Base-by-base conservation (phyloP, 176 grass and related monocot species). In the Musa itinerans region DNA sequence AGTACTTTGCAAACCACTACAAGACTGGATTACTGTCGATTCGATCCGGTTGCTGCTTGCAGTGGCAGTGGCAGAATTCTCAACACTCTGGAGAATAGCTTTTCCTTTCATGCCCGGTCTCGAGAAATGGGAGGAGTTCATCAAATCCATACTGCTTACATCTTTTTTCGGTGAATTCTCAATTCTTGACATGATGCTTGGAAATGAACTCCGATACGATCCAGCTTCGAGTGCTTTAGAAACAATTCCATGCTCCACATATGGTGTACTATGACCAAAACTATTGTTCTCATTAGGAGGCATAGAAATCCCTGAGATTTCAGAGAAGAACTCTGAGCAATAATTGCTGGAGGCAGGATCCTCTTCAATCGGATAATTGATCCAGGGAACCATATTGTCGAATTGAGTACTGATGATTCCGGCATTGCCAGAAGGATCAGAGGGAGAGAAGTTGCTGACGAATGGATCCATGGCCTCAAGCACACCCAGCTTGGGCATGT, bases 81-180 rank as follows among this genome's bases (percentile, higher is more conserved):
- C 69, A 51, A 71, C 58, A 17, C 22, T 79, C 10, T 79, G 69
- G 24, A 83, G 68, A 71, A 22, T 82, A n/a, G 68, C 70, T 53
- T 83, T 79, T 2, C 52, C 69, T 14, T 79, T 58, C 17, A 43
- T 17, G 21, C 66, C 17, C 5, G 79, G 76, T 71, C 70, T 87
- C 50, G 80, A 74, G 23, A 87, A 83, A 80, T 83, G 80, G 13
- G 85, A 79, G 63, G 83, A 87, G 68, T 87, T 87, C 68, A 79
- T 54, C 20, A 63, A 20, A 25, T 59, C 57, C 10, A 17, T 63
- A 55, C 24, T 82, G 10, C 52, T 65, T 10, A 43, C n/a, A 50
- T 81, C 54, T 9, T 0, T 43, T 43, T 43, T 43, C 34, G 4
- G 34, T 43, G 34, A 43, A 43, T 43, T 43, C 34, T 43, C 34